Evolutionary conservation across 1,139 yeast species (phyloP).

Genomic region (Pichia sp.): DNA sequence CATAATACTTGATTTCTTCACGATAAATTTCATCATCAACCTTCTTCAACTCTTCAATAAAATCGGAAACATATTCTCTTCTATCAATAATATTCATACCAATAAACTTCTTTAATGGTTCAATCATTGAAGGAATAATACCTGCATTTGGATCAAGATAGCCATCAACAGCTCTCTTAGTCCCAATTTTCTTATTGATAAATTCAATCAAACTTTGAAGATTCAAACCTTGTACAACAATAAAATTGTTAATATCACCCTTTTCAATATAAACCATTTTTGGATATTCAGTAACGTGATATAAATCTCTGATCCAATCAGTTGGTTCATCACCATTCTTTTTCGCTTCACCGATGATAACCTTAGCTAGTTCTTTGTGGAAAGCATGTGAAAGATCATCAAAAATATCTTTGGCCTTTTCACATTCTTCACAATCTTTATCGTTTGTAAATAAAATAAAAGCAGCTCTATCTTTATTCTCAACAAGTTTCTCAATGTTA

Average conservation of each 20-base stretch:
- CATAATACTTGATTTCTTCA: slow-evolving; percentile 38
- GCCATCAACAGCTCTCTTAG: slow-evolving; percentile 51
- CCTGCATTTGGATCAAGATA: slow-evolving; percentile 49
- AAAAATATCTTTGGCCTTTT: slow-evolving; percentile 7
- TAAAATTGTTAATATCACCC: slow-evolving; percentile 36
- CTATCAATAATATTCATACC: slow-evolving; percentile 18
- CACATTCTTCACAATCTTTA: slow-evolving; percentile 14
- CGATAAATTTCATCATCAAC: slow-evolving; percentile 19
- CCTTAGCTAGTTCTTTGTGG: slow-evolving; percentile 16
- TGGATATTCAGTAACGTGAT: slow-evolving; percentile 43
- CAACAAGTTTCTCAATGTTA: slow-evolving; percentile 30
- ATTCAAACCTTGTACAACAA: slow-evolving; percentile 34
- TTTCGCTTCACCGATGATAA: slow-evolving; percentile 39
- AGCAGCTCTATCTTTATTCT: slow-evolving; percentile 28
- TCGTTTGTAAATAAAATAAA: slow-evolving; percentile 37
- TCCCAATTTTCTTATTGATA: slow-evolving; percentile 45
- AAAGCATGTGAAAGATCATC: slow-evolving; percentile 17
- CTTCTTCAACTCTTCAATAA: slow-evolving; percentile 26
- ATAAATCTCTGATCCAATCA: slow-evolving; percentile 37
- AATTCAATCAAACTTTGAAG: slow-evolving; percentile 39
- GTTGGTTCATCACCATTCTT: slow-evolving; percentile 41
- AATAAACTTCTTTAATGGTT: slow-evolving; percentile 34
- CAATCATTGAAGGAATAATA: slow-evolving; percentile 31
- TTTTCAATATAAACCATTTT: slow-evolving; percentile 44
- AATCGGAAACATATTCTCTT: slow-evolving; percentile 25